phyloP scores from a whole-genome alignment of 1,139 yeast genomes.

The Geotrichum klebahnii region DNA sequence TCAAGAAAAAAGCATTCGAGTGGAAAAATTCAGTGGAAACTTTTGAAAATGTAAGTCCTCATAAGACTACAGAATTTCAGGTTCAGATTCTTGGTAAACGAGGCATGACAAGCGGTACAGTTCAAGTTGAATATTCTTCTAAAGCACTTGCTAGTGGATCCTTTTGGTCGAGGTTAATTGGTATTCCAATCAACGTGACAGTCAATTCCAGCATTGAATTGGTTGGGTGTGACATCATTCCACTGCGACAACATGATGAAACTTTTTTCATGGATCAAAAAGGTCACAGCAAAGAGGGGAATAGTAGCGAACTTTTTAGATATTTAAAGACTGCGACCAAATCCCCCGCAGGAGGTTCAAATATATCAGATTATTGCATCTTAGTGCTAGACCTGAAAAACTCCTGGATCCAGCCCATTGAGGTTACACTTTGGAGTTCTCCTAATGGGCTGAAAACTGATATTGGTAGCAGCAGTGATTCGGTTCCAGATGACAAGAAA shows the following conservation, averaged over 20 bases:
- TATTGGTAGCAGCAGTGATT: conserved; percentile 15
- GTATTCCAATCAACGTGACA: conserved; percentile 62
- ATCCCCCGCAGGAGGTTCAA: too few species aligned
- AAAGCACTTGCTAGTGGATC: background rate
- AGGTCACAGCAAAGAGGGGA: conserved; percentile 28
- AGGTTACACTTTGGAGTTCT: conserved; percentile 39
- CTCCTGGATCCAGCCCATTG: conserved; percentile 50
- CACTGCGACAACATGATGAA: conserved; percentile 35
- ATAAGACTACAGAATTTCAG: conserved; percentile 41
- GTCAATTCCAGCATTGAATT: conserved; percentile 70
- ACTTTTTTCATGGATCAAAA: conserved; percentile 22
- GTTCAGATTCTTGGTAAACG: conserved; percentile 68
- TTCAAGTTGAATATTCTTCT: conserved; percentile 63
- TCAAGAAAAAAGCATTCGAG: conserved; percentile 55
- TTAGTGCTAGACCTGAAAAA: conserved; percentile 67
- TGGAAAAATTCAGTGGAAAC: conserved; percentile 26
- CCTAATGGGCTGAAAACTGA: conserved; percentile 28
- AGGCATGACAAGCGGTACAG: conserved; percentile 62
- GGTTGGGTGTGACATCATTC: conserved; percentile 68
- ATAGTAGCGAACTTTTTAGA: too few species aligned
- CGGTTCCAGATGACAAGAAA: conserved; percentile 25
- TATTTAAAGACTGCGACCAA: too few species aligned
- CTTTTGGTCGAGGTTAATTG: conserved; percentile 51
- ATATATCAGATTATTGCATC: conserved; percentile 54
- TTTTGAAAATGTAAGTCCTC: conserved; percentile 28